Conservation (phyloP, 2,329 filamentous ascomycete species). For the Pyrenochaeta sp. region DNA sequence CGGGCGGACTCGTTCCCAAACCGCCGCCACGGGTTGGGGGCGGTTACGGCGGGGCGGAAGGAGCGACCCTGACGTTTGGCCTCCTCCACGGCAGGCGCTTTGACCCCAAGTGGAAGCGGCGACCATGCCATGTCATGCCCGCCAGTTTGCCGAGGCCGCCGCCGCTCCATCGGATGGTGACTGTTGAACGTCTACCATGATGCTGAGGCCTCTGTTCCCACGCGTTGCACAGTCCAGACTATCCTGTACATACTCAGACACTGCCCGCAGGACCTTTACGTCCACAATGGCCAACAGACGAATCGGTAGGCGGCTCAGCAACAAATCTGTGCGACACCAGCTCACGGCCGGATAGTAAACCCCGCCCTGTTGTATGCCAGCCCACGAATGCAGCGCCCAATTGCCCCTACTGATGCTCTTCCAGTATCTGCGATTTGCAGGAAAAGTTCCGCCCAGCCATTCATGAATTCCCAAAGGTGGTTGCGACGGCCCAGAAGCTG, state of each 20-base stretch:
- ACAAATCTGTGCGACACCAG: slow-evolving; percentile 17
- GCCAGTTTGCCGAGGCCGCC: slow-evolving; percentile 23
- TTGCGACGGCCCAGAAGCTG: slow-evolving; percentile 62
- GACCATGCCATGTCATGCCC: slow-evolving; percentile 12
- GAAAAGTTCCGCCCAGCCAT: slow-evolving; percentile 89
- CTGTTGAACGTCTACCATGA: slow-evolving; percentile 1
- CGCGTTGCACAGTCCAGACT: slow-evolving; percentile 13
- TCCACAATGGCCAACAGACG: slow-evolving; percentile 41
- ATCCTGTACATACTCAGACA: neutral
- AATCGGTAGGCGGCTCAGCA: slow-evolving; percentile 37
- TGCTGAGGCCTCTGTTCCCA: slow-evolving; percentile 20
- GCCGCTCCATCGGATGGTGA: slow-evolving; percentile 10
- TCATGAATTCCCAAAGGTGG: slow-evolving; percentile 81
- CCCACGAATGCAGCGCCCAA: neutral
- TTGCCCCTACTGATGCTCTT: slow-evolving; percentile 26
- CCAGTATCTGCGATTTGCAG: slow-evolving; percentile 91
- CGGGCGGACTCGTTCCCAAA: slow-evolving; percentile 21
- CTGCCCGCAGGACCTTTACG: slow-evolving; percentile 10
- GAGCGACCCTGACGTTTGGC: neutral
- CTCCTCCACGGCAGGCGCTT: slow-evolving; percentile 20
- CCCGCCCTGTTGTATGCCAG: slow-evolving; percentile 51
- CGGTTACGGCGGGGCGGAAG: slow-evolving; percentile 6
- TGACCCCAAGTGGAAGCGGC: slow-evolving; percentile 9
- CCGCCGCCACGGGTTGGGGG: slow-evolving; percentile 6
- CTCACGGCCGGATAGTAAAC: slow-evolving; percentile 44